Evolutionary conservation across 2,329 filamentous ascomycete species (phyloP).

Genomic region (Pseudocercospora macadamiae): DNA sequence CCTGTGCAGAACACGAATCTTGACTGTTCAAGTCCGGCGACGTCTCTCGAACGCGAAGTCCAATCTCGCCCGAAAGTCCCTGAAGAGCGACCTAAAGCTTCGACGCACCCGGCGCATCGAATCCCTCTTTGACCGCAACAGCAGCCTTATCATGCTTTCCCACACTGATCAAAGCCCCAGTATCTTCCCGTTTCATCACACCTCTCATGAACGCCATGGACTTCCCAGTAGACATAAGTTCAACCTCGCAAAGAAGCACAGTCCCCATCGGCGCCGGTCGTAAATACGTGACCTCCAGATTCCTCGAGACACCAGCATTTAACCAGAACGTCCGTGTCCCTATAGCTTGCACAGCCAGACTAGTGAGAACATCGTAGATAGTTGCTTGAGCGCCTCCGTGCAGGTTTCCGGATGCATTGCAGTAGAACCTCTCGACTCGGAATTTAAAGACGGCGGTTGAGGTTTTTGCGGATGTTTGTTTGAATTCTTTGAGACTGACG

Average conservation of each 20-base stretch:
- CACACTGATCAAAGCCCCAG: slow-evolving; percentile 39
- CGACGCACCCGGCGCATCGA: slow-evolving; percentile 13
- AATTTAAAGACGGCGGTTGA: slow-evolving; percentile 49
- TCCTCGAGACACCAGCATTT: slow-evolving; percentile 46
- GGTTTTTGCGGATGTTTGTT: slow-evolving; percentile 39
- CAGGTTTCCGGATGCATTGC: slow-evolving; percentile 53
- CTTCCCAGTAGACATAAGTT: slow-evolving; percentile 50
- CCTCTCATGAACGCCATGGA: slow-evolving; percentile 45
- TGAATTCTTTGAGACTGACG: slow-evolving; percentile 36
- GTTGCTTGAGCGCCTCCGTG: slow-evolving; percentile 59
- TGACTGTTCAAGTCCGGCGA: too few relatives aligned
- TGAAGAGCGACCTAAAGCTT: slow-evolving; percentile 16
- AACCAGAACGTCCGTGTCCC: slow-evolving; percentile 45
- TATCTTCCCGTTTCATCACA: slow-evolving; percentile 42
- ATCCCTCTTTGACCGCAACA: slow-evolving; percentile 28
- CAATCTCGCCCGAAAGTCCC: too few relatives aligned
- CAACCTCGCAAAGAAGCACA: slow-evolving; percentile 46
- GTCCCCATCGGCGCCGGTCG: slow-evolving; percentile 46
- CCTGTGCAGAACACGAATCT: too few relatives aligned
- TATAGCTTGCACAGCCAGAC: slow-evolving; percentile 38
- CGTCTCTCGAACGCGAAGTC: too few relatives aligned
- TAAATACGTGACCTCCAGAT: slow-evolving; percentile 51
- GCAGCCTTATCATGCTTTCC: slow-evolving; percentile 42
- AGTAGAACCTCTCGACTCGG: slow-evolving; percentile 47
- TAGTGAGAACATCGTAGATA: slow-evolving; percentile 57